These are phyloP conservation scores for Pythium biforme DNA, from an alignment of 352 stramenopile genomes.

Conservation along the genomic window DNA sequence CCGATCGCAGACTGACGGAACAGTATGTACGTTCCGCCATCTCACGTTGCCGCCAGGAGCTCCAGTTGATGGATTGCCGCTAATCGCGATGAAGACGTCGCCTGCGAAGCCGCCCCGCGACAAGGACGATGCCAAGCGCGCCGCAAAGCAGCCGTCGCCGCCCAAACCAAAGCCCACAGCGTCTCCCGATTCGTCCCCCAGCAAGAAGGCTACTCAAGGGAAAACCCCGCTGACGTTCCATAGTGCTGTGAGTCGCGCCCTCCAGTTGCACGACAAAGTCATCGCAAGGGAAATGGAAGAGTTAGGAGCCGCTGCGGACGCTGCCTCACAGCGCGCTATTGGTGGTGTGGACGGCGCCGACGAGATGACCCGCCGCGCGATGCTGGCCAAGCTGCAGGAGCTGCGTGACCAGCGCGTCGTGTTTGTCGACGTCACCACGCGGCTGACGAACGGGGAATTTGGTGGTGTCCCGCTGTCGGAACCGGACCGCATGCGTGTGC, in stretches of 20 bases:
- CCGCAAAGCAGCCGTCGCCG: slow-evolving; percentile 3
- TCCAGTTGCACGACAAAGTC: slow-evolving; percentile 11
- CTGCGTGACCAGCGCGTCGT: slow-evolving; percentile 21
- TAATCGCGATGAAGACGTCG: slow-evolving; percentile 6
- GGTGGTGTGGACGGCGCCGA: slow-evolving; percentile 7
- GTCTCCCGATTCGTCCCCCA: slow-evolving; percentile 7
- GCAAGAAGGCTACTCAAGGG: background rate
- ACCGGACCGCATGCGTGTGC: background rate
- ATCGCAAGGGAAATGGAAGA: slow-evolving; percentile 14
- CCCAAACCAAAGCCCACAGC: background rate
- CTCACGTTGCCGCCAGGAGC: background rate
- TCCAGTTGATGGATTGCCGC: background rate
- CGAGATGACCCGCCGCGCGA: slow-evolving; percentile 13
- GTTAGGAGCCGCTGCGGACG: background rate
- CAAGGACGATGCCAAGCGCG: slow-evolving; percentile 7
- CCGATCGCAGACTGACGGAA: background rate
- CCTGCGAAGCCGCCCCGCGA: background rate
- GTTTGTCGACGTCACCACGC: slow-evolving; percentile 12
- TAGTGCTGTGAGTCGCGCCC: background rate
- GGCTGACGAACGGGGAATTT: background rate
- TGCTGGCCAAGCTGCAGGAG: slow-evolving; percentile 23
- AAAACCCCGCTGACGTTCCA: slow-evolving; percentile 3
- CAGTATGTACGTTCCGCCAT: slow-evolving; percentile 1
- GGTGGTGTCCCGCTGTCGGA: background rate
- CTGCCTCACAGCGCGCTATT: slow-evolving; percentile 7